A percentile compares a stretch with the other conserved stretches of the same genome.
Conservation (phyloP, 495 filamentous ascomycete genomes). For the Talaromyces proteolyticus region DNA sequence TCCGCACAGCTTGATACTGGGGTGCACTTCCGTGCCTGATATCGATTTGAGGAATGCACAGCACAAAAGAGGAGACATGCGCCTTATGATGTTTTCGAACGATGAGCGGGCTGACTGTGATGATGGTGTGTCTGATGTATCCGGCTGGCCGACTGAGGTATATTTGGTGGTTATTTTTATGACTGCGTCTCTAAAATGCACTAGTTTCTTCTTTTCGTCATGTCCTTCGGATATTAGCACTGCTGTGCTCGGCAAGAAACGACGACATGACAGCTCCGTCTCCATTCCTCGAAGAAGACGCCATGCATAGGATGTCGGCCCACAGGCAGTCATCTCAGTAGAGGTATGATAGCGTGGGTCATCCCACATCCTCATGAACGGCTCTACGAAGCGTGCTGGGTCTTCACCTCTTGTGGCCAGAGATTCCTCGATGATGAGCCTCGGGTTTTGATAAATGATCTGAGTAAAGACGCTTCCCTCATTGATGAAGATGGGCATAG, state of each 20-base stretch:
- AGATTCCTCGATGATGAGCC: not conserved
- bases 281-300: not conserved
- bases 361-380: slow-evolving; percentile 1
- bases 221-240: not conserved
- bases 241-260: not conserved
- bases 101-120: not conserved
- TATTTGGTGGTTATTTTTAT: not conserved
- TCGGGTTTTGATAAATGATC: not conserved
- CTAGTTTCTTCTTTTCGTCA: not conserved
- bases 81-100: not conserved
- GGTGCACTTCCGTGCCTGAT: not conserved
- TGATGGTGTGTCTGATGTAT: not conserved
- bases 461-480: not conserved
- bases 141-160: not conserved
- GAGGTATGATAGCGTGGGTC: not conserved
- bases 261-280: not conserved
- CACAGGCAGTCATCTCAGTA: not conserved
- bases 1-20: not conserved
- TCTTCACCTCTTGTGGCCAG: not conserved
- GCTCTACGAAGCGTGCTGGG: not conserved
- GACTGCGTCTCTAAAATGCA: not conserved
- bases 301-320: slow-evolving; percentile 1
- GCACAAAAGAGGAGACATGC: slow-evolving; percentile 1
- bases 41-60: not conserved
- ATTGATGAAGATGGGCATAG: not conserved